A percentile compares a stretch with the other conserved stretches of the same genome.
phyloP scores from a whole-genome alignment of 2,329 filamentous ascomycete species.

The Pestalotiopsis sp. region DNA sequence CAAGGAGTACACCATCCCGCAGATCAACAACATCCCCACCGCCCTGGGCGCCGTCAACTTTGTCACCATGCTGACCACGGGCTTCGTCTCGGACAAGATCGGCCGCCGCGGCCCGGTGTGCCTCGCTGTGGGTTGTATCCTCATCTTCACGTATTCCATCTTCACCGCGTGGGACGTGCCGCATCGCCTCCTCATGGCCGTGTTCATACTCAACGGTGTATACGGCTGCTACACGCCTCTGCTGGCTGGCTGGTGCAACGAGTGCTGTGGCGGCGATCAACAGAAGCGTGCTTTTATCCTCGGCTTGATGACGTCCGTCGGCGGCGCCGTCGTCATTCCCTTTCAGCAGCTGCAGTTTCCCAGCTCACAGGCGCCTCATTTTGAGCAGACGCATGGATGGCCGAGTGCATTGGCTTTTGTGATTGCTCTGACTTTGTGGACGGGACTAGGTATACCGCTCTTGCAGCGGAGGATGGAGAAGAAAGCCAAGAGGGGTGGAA shows the following conservation, averaged over 20 bases:
- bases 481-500: background rate
- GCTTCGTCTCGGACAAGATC: slow-evolving; percentile 31
- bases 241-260: slow-evolving; percentile 40
- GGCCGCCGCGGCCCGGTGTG: slow-evolving; percentile 36
- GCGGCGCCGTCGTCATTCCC: slow-evolving; percentile 36
- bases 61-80: slow-evolving; percentile 35
- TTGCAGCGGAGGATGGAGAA: slow-evolving; percentile 11
- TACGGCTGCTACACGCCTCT: slow-evolving; percentile 43
- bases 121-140: slow-evolving; percentile 32
- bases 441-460: slow-evolving; percentile 13
- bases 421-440: slow-evolving; percentile 16
- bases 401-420: slow-evolving; percentile 16
- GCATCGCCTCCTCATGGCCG: slow-evolving; percentile 36
- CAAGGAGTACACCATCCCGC: slow-evolving; percentile 32
- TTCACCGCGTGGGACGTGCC: slow-evolving; percentile 38
- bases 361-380: slow-evolving; percentile 35
- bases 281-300: slow-evolving; percentile 42
- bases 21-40: slow-evolving; percentile 48
- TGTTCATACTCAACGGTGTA: slow-evolving; percentile 38
- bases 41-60: slow-evolving; percentile 43
- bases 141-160: slow-evolving; percentile 36
- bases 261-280: slow-evolving; percentile 40
- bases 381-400: slow-evolving; percentile 36
- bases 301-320: slow-evolving; percentile 38
- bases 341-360: slow-evolving; percentile 40